Evolutionary conservation across 805 yeast species (phyloP), one percentile per base, ranked within the genome.

Genomic region (Suhomyces emberorum): DNA sequence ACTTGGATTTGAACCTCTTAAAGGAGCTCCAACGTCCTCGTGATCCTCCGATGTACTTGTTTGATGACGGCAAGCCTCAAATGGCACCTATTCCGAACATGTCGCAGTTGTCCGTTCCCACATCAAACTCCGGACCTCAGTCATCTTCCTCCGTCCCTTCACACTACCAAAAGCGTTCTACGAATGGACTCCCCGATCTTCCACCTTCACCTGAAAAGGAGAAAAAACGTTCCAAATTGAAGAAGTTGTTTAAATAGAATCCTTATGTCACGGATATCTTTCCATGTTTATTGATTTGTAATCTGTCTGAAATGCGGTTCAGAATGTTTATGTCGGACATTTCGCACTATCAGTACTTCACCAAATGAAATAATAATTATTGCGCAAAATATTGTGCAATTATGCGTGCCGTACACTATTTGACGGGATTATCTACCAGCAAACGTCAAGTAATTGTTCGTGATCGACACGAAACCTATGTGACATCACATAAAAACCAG

Each of bases 141-240:
- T 27, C 34, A 11, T 29, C 37, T 14, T 18, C 33, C 22, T 27
- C 37, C 11, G 44, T 51, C 3, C 61, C 61, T 3, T 44, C 43
- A 29, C 63, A 57, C 35, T 59, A 59, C 42, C 62, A 56, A 27
- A 59, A 50, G 35, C 40, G 55, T 34, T 25, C 25, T 22, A 24
- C 35, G 15, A 30, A 25, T 10, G 17, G 37, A 32, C 33, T 42
- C 12, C 29, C 39, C 19, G 35, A 33, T 10, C 32, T 24, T 10
- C 33, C 44, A 20, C 24, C 17, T 15, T 18, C 31, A 9, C 30
- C 26, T 6, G 39, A 30, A n/a, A 57, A 23, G 66, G 68, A 66
- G 46, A 74, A 69, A 38, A 70, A 75, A 52, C 65, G 68, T 26
- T 59, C 65, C 10, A 72, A 70, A 43, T 65, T 77, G 38, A 68